These are phyloP conservation scores for Symmetrospora coprosmae DNA, from an alignment of 768 basidiomycete genomes.

Conservation along the genomic window DNA sequence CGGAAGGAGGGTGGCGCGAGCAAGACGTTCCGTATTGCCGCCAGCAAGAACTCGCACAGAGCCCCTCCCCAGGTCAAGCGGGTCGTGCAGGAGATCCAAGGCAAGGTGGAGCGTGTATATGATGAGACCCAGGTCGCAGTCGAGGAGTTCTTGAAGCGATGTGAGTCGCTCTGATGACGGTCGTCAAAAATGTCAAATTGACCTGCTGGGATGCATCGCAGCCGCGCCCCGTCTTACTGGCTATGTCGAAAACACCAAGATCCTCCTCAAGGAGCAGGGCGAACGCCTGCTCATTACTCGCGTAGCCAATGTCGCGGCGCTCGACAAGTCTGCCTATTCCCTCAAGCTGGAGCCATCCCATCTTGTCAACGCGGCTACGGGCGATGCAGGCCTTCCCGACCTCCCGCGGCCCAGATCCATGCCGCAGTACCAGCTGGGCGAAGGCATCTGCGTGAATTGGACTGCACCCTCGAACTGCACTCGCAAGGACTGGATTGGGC, in stretches of 20 bases:
- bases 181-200: too few relatives aligned
- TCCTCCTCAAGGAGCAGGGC: conserved; percentile 74
- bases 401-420: conserved; percentile 22
- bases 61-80: conserved; percentile 51
- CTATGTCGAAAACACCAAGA: conserved; percentile 83
- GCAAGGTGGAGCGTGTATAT: conserved; percentile 87
- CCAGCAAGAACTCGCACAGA: conserved; percentile 62
- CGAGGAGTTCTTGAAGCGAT: conserved; percentile 82
- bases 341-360: conserved; percentile 47
- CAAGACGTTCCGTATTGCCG: conserved; percentile 89
- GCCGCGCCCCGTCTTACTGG: conserved; percentile 77
- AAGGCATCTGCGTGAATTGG: conserved; percentile 76
- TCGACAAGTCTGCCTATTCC: conserved; percentile 66
- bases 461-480: conserved; percentile 73
- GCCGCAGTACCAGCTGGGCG: conserved; percentile 70
- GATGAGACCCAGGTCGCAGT: conserved; percentile 84
- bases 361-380: conserved; percentile 4
- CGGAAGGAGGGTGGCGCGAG: conserved; percentile 94
- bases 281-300: conserved; percentile 84
- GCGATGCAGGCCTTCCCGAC: conserved; percentile 32
- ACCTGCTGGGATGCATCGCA: conserved; percentile 34
- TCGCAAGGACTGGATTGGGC: conserved; percentile 84
- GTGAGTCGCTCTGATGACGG: conserved; percentile 43
- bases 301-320: conserved; percentile 62
- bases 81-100: conserved; percentile 76